phyloP scores from a whole-genome alignment of 2,329 filamentous ascomycete species.

The Apiospora arundinis region DNA sequence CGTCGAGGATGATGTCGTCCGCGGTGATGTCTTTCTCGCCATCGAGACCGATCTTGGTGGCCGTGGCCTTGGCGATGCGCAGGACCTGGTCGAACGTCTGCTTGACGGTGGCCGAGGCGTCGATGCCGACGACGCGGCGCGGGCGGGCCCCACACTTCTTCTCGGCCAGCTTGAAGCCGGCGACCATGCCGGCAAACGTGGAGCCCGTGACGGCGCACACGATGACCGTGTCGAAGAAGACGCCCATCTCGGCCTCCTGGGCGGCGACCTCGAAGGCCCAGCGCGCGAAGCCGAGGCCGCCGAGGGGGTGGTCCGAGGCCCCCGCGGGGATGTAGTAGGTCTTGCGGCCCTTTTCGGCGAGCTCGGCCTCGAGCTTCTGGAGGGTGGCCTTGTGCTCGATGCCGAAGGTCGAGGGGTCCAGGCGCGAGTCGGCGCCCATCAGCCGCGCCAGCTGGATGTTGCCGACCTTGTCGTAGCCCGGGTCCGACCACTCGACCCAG shows the following conservation, averaged over 20 bases:
- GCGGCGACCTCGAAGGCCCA: slow-evolving; percentile 73
- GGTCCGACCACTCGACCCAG: slow-evolving; percentile 69
- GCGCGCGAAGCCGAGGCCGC: slow-evolving; percentile 72
- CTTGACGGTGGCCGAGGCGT: slow-evolving; percentile 65
- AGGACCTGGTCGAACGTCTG: slow-evolving; percentile 71
- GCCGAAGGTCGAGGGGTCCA: slow-evolving; percentile 67
- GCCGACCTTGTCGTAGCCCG: slow-evolving; percentile 67
- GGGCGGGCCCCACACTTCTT: slow-evolving; percentile 49
- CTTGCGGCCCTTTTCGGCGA: slow-evolving; percentile 58
- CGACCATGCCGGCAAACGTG: slow-evolving; percentile 75
- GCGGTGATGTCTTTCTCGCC: slow-evolving; percentile 64
- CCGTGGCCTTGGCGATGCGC: slow-evolving; percentile 70
- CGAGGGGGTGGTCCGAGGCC: slow-evolving; percentile 72
- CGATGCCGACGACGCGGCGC: slow-evolving; percentile 69
- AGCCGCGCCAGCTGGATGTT: slow-evolving; percentile 75
- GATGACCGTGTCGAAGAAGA: slow-evolving; percentile 72
- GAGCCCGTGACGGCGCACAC: slow-evolving; percentile 76
- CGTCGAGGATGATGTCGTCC: slow-evolving; percentile 66
- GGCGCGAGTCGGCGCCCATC: slow-evolving; percentile 68
- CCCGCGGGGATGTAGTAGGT: slow-evolving; percentile 77
- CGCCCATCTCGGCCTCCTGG: slow-evolving; percentile 65
- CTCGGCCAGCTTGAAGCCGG: slow-evolving; percentile 71
- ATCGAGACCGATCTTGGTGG: slow-evolving; percentile 63
- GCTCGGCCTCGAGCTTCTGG: slow-evolving; percentile 58
- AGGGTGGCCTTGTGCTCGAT: slow-evolving; percentile 73